A percentile compares a stretch with the other conserved stretches of the same genome.
Conservation (phyloP, 805 yeast genomes). For the Candida morakotiae region DNA sequence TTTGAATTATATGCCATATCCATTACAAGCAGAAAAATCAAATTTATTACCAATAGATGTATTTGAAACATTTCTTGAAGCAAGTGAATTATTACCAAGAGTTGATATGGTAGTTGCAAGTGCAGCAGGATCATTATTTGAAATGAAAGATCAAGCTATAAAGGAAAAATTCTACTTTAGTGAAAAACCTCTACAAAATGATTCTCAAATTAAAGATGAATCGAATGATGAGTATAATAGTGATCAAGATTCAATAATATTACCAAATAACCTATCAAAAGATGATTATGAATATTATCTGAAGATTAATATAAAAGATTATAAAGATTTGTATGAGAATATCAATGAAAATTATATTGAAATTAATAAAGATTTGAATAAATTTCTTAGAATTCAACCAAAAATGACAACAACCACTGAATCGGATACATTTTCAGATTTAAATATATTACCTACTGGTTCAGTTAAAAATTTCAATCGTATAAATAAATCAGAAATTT, state of each 20-base stretch:
- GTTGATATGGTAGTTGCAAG: constrained; percentile 44
- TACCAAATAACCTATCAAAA: constrained; percentile 9
- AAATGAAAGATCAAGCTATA: constrained; percentile 28
- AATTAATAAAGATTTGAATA: constrained; percentile 3
- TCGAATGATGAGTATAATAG: constrained; percentile 7
- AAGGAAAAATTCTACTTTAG: constrained; percentile 28
- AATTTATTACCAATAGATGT: constrained; percentile 33
- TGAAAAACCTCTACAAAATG: constrained; percentile 8
- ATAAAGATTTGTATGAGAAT: constrained; percentile 14
- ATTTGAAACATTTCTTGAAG: constrained; percentile 31
- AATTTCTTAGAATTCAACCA: constrained; percentile 5
- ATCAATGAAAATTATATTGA: constrained; percentile 5
- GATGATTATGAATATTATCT: constrained; percentile 13
- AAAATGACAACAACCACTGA: constrained; percentile 7
- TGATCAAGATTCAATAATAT: constrained; percentile 5
- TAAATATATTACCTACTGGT: too few species aligned
- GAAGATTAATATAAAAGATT: constrained; percentile 19
- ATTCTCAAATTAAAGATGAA: not conserved
- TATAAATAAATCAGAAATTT: not conserved
- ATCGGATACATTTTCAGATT: too few species aligned
- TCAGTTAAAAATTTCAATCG: too few species aligned
- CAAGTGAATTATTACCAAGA: constrained; percentile 32
- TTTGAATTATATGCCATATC: constrained; percentile 42
- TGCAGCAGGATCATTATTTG: constrained; percentile 42
- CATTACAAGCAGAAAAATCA: constrained; percentile 32